Conservation (phyloP, 805 yeast genomes). For the Ogataea pini region DNA sequence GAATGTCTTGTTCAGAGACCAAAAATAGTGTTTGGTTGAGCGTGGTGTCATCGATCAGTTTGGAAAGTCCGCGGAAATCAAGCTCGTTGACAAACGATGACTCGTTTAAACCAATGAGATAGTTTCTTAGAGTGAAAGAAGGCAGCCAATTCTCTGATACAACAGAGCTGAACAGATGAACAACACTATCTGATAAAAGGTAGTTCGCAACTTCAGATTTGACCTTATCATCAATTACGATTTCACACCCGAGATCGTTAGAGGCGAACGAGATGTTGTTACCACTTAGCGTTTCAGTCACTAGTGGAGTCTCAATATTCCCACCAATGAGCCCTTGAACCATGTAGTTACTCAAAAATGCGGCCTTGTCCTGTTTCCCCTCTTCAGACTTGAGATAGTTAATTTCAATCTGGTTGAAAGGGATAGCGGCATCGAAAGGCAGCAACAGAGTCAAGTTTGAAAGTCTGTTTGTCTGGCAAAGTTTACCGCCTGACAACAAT, state of each 20-base stretch:
- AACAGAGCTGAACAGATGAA: slow-evolving; percentile 47
- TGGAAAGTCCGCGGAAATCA: slow-evolving; percentile 54
- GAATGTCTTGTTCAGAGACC: slow-evolving; percentile 39
- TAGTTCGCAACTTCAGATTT: slow-evolving; percentile 41
- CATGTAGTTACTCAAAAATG: slow-evolving; percentile 36
- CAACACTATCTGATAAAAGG: slow-evolving; percentile 47
- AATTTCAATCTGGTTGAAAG: slow-evolving; percentile 44
- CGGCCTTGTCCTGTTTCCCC: slow-evolving; percentile 33
- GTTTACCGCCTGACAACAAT: slow-evolving; percentile 21
- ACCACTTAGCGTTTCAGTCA: slow-evolving; percentile 31
- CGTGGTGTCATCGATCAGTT: slow-evolving; percentile 55
- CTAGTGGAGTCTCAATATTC: slow-evolving; percentile 22
- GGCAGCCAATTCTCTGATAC: slow-evolving; percentile 28
- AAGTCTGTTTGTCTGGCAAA: slow-evolving; percentile 23
- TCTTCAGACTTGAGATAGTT: slow-evolving; percentile 40
- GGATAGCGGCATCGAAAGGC: slow-evolving; percentile 45
- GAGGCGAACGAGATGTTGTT: slow-evolving; percentile 26
- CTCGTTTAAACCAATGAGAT: slow-evolving; percentile 58
- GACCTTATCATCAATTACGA: slow-evolving; percentile 38
- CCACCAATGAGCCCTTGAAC: slow-evolving; percentile 51
- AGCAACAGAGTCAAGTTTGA: slow-evolving; percentile 45
- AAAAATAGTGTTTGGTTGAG: slow-evolving; percentile 64
- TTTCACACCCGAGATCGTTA: slow-evolving; percentile 34
- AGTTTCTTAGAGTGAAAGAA: slow-evolving; percentile 54
- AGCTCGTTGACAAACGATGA: slow-evolving; percentile 70